Percentiles rank a stretch among this genome's conserved stretches.
Evolutionary conservation across 2,329 filamentous ascomycete species (phyloP).

Genomic region (Colletotrichum tanaceti): DNA sequence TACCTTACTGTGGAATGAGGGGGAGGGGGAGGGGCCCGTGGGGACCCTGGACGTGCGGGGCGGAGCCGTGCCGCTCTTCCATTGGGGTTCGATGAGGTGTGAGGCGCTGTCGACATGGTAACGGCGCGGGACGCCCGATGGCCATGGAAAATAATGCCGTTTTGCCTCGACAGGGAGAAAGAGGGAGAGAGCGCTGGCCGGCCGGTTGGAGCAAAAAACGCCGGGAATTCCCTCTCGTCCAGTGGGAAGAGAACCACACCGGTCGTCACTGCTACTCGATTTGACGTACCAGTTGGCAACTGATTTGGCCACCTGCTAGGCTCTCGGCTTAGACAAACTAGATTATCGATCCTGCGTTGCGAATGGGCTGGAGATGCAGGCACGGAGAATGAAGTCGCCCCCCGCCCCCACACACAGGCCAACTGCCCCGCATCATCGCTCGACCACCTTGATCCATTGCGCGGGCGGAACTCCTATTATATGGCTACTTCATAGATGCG

Average conservation of each 20-base stretch:
- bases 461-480: background rate
- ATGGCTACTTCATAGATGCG: background rate
- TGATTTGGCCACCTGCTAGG: background rate
- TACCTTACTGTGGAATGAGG: slow-evolving; percentile 11
- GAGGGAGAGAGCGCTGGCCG: background rate
- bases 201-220: slow-evolving; percentile 28
- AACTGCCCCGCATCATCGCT: slow-evolving; percentile 24
- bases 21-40: slow-evolving; percentile 33
- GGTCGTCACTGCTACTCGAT: too few species aligned
- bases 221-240: slow-evolving; percentile 23
- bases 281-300: background rate
- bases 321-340: background rate
- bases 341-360: too few species aligned
- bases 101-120: background rate
- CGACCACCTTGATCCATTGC: background rate
- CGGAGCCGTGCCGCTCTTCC: slow-evolving; percentile 7
- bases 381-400: background rate
- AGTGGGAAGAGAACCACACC: background rate
- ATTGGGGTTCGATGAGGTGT: slow-evolving; percentile 4
- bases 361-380: background rate
- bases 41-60: slow-evolving; percentile 20
- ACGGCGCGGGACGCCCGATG: background rate
- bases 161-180: slow-evolving; percentile 10
- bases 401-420: slow-evolving; percentile 28
- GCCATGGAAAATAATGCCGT: slow-evolving; percentile 30